Percentiles rank a stretch among this genome's conserved stretches.
Conservation (phyloP, 495 filamentous ascomycete genomes). For the Aspergillus wentii region DNA sequence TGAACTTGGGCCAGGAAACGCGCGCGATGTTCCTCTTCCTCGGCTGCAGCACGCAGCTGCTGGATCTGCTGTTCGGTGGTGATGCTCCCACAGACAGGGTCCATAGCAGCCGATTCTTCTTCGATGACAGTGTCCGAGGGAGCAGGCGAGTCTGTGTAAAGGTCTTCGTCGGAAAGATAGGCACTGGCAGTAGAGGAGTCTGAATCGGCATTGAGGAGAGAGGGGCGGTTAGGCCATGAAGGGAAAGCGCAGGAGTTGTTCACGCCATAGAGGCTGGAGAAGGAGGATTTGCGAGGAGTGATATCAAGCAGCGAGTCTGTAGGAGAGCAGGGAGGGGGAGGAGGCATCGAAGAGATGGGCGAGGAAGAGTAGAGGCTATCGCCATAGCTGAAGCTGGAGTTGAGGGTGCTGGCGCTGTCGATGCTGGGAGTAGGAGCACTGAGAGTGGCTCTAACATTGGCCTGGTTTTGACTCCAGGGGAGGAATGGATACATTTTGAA, state of each 20-base stretch:
- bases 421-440: slow-evolving; percentile 24
- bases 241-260: slow-evolving; percentile 48
- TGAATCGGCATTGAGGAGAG: slow-evolving; percentile 34
- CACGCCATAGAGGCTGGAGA: slow-evolving; percentile 36
- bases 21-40: slow-evolving; percentile 37
- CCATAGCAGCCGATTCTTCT: slow-evolving; percentile 25
- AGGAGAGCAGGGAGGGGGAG: slow-evolving; percentile 36
- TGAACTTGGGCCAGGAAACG: slow-evolving; percentile 43
- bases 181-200: slow-evolving; percentile 29
- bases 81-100: slow-evolving; percentile 19
- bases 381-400: slow-evolving; percentile 36
- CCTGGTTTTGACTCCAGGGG: slow-evolving; percentile 17
- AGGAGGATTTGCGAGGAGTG: slow-evolving; percentile 42
- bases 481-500: slow-evolving; percentile 17
- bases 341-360: slow-evolving; percentile 29
- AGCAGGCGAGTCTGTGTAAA: slow-evolving; percentile 36
- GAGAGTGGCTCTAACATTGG: slow-evolving; percentile 16
- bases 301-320: slow-evolving; percentile 39
- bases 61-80: slow-evolving; percentile 41
- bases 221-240: slow-evolving; percentile 48
- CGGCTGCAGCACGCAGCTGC: slow-evolving; percentile 30
- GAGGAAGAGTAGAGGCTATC: too few relatives aligned
- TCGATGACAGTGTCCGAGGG: slow-evolving; percentile 23
- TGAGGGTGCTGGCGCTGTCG: slow-evolving; percentile 29
- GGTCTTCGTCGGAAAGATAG: slow-evolving; percentile 49